phyloP scores from a whole-genome alignment of 2,329 filamentous ascomycete genomes.

The Xylaria sp. region DNA sequence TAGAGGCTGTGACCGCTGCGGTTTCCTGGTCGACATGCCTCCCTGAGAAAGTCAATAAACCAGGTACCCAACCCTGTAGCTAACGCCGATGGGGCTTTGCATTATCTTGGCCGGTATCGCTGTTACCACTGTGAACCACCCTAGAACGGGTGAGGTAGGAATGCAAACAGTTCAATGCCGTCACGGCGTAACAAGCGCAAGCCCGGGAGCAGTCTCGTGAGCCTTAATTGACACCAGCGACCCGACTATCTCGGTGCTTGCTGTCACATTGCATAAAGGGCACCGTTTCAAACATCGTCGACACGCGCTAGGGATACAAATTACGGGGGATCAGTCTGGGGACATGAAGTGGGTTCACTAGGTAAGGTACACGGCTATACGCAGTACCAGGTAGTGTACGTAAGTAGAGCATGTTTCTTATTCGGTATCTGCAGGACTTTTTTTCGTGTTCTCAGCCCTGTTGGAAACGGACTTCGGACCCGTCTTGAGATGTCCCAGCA shows the following conservation, averaged over 20 bases:
- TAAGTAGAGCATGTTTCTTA: conserved; percentile 9
- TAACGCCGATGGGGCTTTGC: conserved; percentile 15
- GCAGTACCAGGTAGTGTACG: too few species aligned
- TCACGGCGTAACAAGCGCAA: background rate
- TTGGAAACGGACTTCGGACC: conserved; percentile 32
- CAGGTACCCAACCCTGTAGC: conserved; percentile 27
- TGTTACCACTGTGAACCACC: background rate
- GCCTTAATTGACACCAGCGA: background rate
- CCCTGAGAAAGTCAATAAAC: conserved; percentile 19
- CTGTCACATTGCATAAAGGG: conserved; percentile 20
- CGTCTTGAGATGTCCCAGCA: conserved; percentile 25
- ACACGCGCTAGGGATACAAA: conserved; percentile 13
- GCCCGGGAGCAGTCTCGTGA: background rate
- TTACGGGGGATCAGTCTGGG: conserved; percentile 27
- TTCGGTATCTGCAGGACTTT: conserved; percentile 28
- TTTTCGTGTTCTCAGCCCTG: conserved; percentile 38
- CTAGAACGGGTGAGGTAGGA: background rate
- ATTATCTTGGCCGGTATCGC: conserved; percentile 14
- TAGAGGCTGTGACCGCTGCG: conserved; percentile 17
- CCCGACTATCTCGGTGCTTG: conserved; percentile 21
- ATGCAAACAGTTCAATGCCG: background rate
- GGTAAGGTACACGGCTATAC: too few species aligned
- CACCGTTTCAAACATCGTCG: conserved; percentile 29
- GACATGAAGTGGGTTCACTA: conserved; percentile 25
- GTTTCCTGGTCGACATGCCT: conserved; percentile 25